These are phyloP conservation scores for Epichloe glyceriae DNA, from an alignment of 2,329 filamentous ascomycete genomes.

Conservation along the genomic window DNA sequence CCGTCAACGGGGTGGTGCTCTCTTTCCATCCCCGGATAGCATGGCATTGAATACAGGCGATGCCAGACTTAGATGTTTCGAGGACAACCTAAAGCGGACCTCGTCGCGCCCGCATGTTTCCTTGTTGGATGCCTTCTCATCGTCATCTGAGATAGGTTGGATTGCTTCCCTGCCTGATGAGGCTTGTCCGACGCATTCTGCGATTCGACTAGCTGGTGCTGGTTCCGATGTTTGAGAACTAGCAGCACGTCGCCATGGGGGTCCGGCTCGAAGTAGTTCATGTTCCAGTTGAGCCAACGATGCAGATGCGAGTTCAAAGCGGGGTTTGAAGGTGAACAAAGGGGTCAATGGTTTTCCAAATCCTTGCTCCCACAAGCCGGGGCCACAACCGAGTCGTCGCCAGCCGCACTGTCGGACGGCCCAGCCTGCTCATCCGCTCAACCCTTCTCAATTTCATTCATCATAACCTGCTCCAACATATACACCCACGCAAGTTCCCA, in stretches of 20 bases:
- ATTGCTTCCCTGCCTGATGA: background rate
- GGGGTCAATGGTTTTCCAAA: too few species aligned
- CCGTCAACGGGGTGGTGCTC: constrained; percentile 9
- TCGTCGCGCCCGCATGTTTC: background rate
- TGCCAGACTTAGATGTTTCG: constrained; percentile 21
- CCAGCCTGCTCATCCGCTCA: too few species aligned
- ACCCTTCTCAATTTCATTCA: background rate
- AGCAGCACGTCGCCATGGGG: background rate
- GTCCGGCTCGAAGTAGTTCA: background rate
- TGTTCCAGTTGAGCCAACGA: background rate
- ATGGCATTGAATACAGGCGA: constrained; percentile 14
- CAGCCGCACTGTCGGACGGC: too few species aligned
- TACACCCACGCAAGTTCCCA: background rate
- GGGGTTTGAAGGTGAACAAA: too few species aligned
- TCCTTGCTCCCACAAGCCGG: too few species aligned
- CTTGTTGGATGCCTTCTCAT: background rate
- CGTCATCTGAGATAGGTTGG: background rate
- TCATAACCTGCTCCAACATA: background rate
- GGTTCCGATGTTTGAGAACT: background rate
- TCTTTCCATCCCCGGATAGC: constrained; percentile 5
- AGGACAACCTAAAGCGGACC: constrained; percentile 14
- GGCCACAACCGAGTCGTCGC: too few species aligned
- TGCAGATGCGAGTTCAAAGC: too few species aligned
- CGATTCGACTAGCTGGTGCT: background rate
- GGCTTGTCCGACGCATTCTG: too few species aligned